Evolutionary conservation across 345 rosid genomes (phyloP).

Genomic region (Hirschfeldia incana): DNA sequence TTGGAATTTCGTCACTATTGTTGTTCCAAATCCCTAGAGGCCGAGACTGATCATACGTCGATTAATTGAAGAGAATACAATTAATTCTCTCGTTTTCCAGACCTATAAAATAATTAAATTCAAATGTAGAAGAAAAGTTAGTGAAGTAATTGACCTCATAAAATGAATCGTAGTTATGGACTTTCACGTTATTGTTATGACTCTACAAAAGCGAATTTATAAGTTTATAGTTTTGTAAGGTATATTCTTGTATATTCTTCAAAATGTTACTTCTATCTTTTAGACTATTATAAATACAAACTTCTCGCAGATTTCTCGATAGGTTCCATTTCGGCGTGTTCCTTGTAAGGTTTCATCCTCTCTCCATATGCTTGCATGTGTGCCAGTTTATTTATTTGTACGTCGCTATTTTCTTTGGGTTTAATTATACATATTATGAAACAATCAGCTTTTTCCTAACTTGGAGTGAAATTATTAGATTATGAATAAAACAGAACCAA

Average conservation of each 20-base stretch:
- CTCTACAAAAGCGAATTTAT: not conserved
- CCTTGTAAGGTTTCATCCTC: not conserved
- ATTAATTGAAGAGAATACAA: not conserved
- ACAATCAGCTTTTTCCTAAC: not conserved
- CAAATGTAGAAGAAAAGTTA: not conserved
- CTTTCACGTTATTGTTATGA: constrained; percentile 8
- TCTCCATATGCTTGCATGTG: constrained; percentile 1
- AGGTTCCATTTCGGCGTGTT: not conserved
- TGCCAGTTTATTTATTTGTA: not conserved
- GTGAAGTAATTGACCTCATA: constrained; percentile 6
- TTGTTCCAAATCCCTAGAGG: constrained; percentile 4
- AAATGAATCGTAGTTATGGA: not conserved
- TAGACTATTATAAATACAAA: constrained; percentile 18
- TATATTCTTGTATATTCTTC: constrained; percentile 27
- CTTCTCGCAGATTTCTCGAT: not conserved
- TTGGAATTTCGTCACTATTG: not conserved
- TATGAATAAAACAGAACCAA: not conserved
- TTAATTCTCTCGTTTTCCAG: not conserved
- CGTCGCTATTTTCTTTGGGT: too few species aligned
- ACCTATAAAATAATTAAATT: not conserved
- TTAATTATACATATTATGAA: too few species aligned
- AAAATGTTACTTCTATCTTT: too few species aligned
- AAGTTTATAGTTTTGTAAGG: not conserved
- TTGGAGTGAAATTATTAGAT: not conserved
- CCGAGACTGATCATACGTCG: not conserved